phyloP scores from a whole-genome alignment of 1,139 yeast genomes.

The Arxiozyma bovina region DNA sequence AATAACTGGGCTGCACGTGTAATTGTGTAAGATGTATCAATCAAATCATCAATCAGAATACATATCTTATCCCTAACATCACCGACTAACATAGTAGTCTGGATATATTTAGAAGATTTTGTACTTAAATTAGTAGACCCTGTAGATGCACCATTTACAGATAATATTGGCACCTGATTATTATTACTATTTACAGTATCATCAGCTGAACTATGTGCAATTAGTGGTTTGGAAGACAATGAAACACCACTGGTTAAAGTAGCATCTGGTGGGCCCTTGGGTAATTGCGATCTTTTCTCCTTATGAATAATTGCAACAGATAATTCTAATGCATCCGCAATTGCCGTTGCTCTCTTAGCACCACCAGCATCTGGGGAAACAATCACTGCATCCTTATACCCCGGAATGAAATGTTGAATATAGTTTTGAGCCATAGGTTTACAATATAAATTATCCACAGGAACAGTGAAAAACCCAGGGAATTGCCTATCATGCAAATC shows the following conservation, averaged over 20 bases:
- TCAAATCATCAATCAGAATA: constrained; percentile 82
- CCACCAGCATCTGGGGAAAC: constrained; percentile 98
- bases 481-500: constrained; percentile 94
- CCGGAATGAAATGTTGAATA: constrained; percentile 62
- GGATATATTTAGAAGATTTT: constrained; percentile 22
- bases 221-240: constrained; percentile 22
- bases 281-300: constrained; percentile 58
- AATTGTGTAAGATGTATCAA: constrained; percentile 88
- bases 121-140: neutral
- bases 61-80: constrained; percentile 81
- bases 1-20: constrained; percentile 84
- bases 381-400: constrained; percentile 70
- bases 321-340: constrained; percentile 85
- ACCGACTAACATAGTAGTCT: constrained; percentile 78
- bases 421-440: constrained; percentile 78
- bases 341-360: constrained; percentile 88
- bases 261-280: constrained; percentile 31
- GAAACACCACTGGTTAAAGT: constrained; percentile 28
- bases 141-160: neutral
- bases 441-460: constrained; percentile 84
- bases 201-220: constrained; percentile 8
- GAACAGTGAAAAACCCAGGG: constrained; percentile 87
- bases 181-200: neutral
- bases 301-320: constrained; percentile 93
- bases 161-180: neutral